Base-by-base conservation (phyloP, 2,329 filamentous ascomycete genomes). In the Pyricularia sp. region DNA sequence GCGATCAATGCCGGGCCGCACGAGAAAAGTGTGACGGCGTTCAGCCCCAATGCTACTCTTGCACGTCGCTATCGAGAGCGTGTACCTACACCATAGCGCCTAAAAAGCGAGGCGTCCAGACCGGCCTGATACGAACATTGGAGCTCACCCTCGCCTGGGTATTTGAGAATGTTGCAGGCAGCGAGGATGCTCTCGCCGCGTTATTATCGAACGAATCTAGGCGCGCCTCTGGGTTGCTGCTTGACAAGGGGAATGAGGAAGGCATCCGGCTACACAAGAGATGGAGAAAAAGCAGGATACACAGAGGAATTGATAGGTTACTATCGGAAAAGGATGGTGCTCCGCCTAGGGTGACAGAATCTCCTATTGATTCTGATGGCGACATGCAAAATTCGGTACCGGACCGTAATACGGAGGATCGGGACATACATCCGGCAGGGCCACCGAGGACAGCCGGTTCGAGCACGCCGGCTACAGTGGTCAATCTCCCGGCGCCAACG, bases 31-130 rank as follows among this genome's bases (percentile, higher is more conserved):
- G 88, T 74, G 88, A 91, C 70, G 88, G 89, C 19, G 78, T 78
- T 12, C 84, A 86, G 68, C 88, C 88, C 6, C 78, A 79, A 16
- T 91, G 88, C 72, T 84, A 83, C 61, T 87, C 87, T 2, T 91
- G 89, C 75, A 79, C 80, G 7, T 78, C 82, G 4, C 83, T 88
- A 66, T 84, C 82, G 64, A 81, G 88, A 62, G 73, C 79, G 40
- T 93, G 90, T 73, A 86, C 87, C 19, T 93, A 92, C 73, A 85
- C 88, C 67, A 82, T 87, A 64, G 86, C 85, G 64, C 85, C 88
- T 8, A 91, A 90, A 75, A 91, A 91, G 73, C 81, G 89, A 68
- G 89, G 90, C 4, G 84, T 93, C 12, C 89, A 89, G 70, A 89
- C 89, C n/a, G 89, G 90, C 19, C 91, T 92, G 71, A 87, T 93